phyloP scores from a whole-genome alignment of 2,329 filamentous ascomycete species.

The Penicillium janthinellum region DNA sequence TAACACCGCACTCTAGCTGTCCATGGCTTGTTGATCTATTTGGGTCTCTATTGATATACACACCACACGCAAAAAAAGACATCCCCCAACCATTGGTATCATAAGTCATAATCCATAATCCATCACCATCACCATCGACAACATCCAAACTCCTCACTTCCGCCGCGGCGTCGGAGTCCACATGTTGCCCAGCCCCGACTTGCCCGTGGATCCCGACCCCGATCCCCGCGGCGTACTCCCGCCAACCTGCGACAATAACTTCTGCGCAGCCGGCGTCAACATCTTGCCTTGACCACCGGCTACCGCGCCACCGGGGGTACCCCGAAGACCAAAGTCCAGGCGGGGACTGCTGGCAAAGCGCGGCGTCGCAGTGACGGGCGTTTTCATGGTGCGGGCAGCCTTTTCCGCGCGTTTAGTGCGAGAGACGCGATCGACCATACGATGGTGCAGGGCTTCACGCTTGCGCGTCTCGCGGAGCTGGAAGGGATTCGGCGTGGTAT shows the following conservation, averaged over 20 bases:
- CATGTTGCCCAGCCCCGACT: slow-evolving; percentile 17
- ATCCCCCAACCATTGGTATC: slow-evolving; percentile 15
- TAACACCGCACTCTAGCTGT: background rate
- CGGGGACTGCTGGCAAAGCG: slow-evolving; percentile 45
- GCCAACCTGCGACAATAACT: slow-evolving; percentile 41
- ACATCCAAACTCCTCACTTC: slow-evolving; percentile 5
- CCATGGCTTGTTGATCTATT: background rate
- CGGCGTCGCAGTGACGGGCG: slow-evolving; percentile 35
- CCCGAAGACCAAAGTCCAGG: slow-evolving; percentile 35
- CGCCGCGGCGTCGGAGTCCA: slow-evolving; percentile 26
- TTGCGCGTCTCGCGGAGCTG: slow-evolving; percentile 72
- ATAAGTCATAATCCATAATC: slow-evolving; percentile 12
- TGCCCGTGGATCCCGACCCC: slow-evolving; percentile 13
- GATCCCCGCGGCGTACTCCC: slow-evolving; percentile 32
- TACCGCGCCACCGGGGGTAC: slow-evolving; percentile 25
- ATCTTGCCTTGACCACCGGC: slow-evolving; percentile 30
- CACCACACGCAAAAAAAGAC: background rate
- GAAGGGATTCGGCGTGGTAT: slow-evolving; percentile 72
- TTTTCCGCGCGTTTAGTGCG: slow-evolving; percentile 68
- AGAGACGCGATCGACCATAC: slow-evolving; percentile 81
- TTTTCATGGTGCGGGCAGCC: slow-evolving; percentile 62
- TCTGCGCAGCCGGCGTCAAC: slow-evolving; percentile 49
- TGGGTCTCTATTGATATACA: background rate
- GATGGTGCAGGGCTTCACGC: slow-evolving; percentile 79
- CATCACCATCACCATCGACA: too few species aligned